A percentile compares a stretch with the other conserved stretches of the same genome.
phyloP scores from a whole-genome alignment of 306 rosid genomes.

The Abrus pulchellus region DNA sequence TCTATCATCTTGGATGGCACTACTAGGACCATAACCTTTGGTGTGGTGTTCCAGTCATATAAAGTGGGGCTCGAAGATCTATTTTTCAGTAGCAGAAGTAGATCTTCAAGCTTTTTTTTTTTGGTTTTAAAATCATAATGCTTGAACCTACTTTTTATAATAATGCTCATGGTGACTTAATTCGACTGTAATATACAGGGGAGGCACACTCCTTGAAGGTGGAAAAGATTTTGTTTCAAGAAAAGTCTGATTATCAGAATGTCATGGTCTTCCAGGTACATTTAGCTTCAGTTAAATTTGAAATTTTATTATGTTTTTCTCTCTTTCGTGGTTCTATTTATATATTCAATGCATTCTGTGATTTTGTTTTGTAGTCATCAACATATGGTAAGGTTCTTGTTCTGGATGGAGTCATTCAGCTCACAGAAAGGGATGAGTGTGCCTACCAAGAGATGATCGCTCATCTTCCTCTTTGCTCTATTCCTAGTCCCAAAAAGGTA shows the following conservation, averaged over 20 bases:
- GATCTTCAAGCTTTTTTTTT: neutral
- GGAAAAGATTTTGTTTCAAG: conserved; percentile 87
- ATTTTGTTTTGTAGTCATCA: conserved; percentile 70
- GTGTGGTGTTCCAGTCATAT: neutral
- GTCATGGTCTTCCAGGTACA: conserved; percentile 95
- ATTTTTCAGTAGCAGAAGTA: neutral
- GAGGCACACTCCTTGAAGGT: conserved; percentile 99
- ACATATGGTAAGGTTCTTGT: conserved; percentile 97
- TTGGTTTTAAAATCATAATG: neutral
- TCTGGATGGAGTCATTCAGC: conserved; percentile 98
- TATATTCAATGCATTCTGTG: conserved; percentile 13
- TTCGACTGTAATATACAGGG: conserved; percentile 61
- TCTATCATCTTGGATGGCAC: conserved; percentile 2
- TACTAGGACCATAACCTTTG: neutral
- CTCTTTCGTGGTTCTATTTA: neutral
- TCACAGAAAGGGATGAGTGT: conserved; percentile 98
- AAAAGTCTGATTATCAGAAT: conserved; percentile 91
- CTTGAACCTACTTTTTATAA: conserved; percentile 1
- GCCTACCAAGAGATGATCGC: conserved; percentile 99
- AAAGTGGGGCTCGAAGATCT: neutral
- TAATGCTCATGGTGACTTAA: conserved; percentile 17
- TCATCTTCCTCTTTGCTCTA: conserved; percentile 97
- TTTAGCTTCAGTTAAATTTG: conserved; percentile 18
- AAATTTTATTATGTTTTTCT: neutral
- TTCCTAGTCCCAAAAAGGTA: conserved; percentile 91